Evolutionary conservation across 108 stramenopile genomes (phyloP).

Genomic region (Pseudonitzschia pungens): DNA sequence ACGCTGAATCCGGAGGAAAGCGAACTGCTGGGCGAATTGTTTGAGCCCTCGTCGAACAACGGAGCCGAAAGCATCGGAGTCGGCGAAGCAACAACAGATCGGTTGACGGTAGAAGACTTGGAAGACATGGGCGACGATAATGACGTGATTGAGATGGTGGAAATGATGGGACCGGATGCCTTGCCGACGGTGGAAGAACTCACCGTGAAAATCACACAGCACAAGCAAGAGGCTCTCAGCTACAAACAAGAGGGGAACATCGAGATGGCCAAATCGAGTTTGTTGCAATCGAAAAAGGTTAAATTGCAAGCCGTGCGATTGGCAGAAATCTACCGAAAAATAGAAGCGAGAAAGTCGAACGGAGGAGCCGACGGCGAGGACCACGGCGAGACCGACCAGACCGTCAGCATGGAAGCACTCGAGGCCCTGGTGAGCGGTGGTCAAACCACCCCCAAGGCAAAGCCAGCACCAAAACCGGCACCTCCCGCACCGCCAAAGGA

Average conservation of each 20-base stretch:
- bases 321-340: slow-evolving; percentile 1
- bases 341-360: not conserved
- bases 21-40: slow-evolving; percentile 23
- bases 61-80: not conserved
- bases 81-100: not conserved
- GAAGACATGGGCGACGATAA: slow-evolving; percentile 13
- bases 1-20: slow-evolving; percentile 22
- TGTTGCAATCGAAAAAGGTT: slow-evolving; percentile 35
- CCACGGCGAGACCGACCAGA: not conserved
- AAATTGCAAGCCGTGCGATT: slow-evolving; percentile 12
- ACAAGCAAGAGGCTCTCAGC: slow-evolving; percentile 22
- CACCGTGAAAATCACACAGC: not conserved
- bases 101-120: slow-evolving; percentile 7
- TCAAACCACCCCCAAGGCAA: not conserved
- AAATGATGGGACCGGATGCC: slow-evolving; percentile 12
- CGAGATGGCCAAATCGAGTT: slow-evolving; percentile 31
- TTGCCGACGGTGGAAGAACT: slow-evolving; percentile 18
- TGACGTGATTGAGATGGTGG: slow-evolving; percentile 10
- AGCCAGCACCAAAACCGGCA: not conserved
- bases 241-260: slow-evolving; percentile 34
- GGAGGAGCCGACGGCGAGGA: slow-evolving; percentile 1
- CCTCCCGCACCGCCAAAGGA: slow-evolving; percentile 13
- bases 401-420: slow-evolving; percentile 2
- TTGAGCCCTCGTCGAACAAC: not conserved
- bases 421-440: not conserved